Evolutionary conservation across 768 basidiomycete genomes (phyloP).

Genomic region (Lactarius psammicola): DNA sequence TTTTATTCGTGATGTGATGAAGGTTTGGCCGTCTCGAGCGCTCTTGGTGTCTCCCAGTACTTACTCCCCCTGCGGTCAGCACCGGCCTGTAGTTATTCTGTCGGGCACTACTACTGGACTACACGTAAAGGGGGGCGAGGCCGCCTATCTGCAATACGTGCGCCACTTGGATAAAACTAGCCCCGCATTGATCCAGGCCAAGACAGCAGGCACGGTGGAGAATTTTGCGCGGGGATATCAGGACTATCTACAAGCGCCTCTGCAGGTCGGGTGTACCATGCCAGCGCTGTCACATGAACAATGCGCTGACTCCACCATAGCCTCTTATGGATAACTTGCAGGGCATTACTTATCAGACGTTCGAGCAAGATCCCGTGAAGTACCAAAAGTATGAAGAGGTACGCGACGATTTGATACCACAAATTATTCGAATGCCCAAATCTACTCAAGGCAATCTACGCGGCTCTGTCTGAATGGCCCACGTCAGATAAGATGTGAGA

Average conservation of each 20-base stretch:
- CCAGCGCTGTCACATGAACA: constrained; percentile 18
- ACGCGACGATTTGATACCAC: constrained; percentile 17
- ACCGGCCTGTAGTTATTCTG: constrained; percentile 81
- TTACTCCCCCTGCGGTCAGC: constrained; percentile 45
- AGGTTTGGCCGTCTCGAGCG: constrained; percentile 46
- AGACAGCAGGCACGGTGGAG: constrained; percentile 74
- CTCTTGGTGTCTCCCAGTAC: constrained; percentile 1
- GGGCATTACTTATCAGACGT: constrained; percentile 94
- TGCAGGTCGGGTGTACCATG: constrained; percentile 59
- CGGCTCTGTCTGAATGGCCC: constrained; percentile 73
- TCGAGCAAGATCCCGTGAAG: constrained; percentile 97
- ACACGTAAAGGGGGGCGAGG: constrained; percentile 80
- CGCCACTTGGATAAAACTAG: constrained; percentile 81
- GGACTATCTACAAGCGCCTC: constrained; percentile 91
- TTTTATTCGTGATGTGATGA: constrained; percentile 88
- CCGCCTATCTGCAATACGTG: constrained; percentile 88
- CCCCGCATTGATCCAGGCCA: constrained; percentile 58
- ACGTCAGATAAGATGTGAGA: constrained; percentile 61
- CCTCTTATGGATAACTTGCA: constrained; percentile 97
- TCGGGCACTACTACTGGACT: constrained; percentile 59
- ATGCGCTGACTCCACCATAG: constrained; percentile 39
- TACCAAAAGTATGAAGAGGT: constrained; percentile 95
- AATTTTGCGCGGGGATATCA: constrained; percentile 91
- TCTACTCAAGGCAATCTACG: constrained; percentile 63
- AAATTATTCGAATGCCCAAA: background rate